A percentile compares a stretch with the other conserved stretches of the same genome.
Evolutionary conservation across 2,329 filamentous ascomycete genomes (phyloP).

Genomic region (Microdochium paspali): DNA sequence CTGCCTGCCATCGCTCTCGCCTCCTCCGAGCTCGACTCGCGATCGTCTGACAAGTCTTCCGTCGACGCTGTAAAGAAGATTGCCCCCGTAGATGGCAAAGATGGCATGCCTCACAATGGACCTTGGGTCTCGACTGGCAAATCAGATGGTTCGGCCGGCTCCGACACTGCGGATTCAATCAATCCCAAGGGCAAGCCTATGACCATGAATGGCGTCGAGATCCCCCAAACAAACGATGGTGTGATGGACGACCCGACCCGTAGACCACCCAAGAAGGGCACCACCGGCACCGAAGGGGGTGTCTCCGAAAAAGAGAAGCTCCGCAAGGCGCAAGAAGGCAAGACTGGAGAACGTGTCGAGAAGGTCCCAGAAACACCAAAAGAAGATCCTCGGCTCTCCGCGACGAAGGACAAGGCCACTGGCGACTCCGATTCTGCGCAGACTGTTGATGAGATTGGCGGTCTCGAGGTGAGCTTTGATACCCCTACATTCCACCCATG

Average conservation of each 20-base stretch:
- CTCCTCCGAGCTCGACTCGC: conserved; percentile 3
- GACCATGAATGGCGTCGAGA: not conserved
- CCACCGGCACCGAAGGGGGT: conserved; percentile 80
- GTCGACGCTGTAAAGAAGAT: conserved; percentile 51
- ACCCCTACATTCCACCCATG: too few relatives aligned
- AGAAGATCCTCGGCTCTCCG: conserved; percentile 63
- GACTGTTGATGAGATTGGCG: conserved; percentile 28
- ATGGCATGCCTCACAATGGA: conserved; percentile 87
- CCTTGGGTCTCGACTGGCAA: conserved; percentile 59
- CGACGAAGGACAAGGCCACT: conserved; percentile 30
- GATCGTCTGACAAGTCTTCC: conserved; percentile 14
- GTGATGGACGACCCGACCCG: conserved; percentile 89
- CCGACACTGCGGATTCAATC: conserved; percentile 19
- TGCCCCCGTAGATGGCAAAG: conserved; percentile 83
- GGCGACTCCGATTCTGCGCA: conserved; percentile 22
- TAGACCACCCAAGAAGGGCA: conserved; percentile 69
- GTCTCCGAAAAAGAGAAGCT: conserved; percentile 81
- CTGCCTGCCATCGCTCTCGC: not conserved
- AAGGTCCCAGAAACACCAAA: conserved; percentile 79
- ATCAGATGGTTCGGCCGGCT: conserved; percentile 22
- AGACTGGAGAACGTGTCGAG: conserved; percentile 54
- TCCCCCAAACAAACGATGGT: conserved; percentile 54
- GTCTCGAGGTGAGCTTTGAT: conserved; percentile 44
- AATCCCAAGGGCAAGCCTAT: conserved; percentile 27
- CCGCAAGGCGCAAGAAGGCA: conserved; percentile 56